Percentiles rank a stretch among this genome's conserved stretches.
phyloP scores from a whole-genome alignment of 1,284 basidiomycete species.

The Puccinia triticina region DNA sequence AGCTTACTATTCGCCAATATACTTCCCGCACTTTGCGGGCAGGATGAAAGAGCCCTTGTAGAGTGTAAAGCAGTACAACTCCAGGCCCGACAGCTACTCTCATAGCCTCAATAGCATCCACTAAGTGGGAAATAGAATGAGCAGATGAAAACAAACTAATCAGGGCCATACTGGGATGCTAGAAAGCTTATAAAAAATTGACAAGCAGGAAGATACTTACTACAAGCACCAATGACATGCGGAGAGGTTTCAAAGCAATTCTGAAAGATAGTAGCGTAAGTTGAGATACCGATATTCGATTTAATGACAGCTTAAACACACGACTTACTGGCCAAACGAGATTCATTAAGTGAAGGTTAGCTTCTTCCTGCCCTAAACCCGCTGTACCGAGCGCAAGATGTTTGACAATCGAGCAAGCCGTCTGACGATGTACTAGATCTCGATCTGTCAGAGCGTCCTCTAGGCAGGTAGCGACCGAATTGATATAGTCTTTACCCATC shows the following conservation, averaged over 20 bases:
- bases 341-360: conserved; percentile 96
- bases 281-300: neutral
- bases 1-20: conserved; percentile 53
- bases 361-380: conserved; percentile 95
- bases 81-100: conserved; percentile 92
- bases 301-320: neutral
- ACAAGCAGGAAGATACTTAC: conserved; percentile 36
- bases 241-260: conserved; percentile 67
- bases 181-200: neutral
- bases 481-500: conserved; percentile 96
- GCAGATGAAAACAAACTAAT: conserved; percentile 33
- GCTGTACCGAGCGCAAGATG: conserved; percentile 96
- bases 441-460: conserved; percentile 98
- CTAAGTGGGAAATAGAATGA: conserved; percentile 36
- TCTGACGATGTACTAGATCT: conserved; percentile 96
- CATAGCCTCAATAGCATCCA: conserved; percentile 86
- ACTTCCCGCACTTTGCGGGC: conserved; percentile 93
- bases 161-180: conserved; percentile 36
- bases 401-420: conserved; percentile 98
- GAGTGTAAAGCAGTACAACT: conserved; percentile 81
- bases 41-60: conserved; percentile 94
- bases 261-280: neutral
- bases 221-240: conserved; percentile 85
- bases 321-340: conserved; percentile 83
- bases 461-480: conserved; percentile 94